Base-by-base conservation (phyloP, 1,139 yeast genomes). In the Kodamaea alishanica region DNA sequence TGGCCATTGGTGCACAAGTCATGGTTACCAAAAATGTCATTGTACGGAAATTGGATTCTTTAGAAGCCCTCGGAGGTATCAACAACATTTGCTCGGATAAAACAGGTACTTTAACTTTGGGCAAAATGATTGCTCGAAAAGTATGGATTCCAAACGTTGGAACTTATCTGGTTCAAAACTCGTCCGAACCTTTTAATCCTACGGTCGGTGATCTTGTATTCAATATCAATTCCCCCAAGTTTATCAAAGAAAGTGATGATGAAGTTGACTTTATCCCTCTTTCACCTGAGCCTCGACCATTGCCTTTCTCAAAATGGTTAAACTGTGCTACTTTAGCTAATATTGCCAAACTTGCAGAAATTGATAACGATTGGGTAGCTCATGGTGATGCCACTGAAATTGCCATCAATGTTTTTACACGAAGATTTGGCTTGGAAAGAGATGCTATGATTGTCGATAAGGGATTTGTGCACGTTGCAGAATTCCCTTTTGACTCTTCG, bases 351-450 rank as follows among this genome's bases (percentile, higher is more conserved):
- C 77, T 84, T 20, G 69, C 67, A 44, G 61, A 71, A 45, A 65
- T 66, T 30, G 69, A 62, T 33, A 41, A 53, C 28, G 60, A 47
- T 11, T 85, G 94, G 92, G 78, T 77, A 50, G 88, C 87, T 10
- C 82, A 80, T 52, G 95, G 94, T 39, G 95, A 85, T 56, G 89
- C 95, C 28, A 85, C 95, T 3, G 95, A 85, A 61, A 78, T 83
- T 52, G 92, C 95, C 9, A 81, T 85, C 45, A 86, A 84, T 53
- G 89, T 85, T 0, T 84, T 84, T 55, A 73, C 79, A 11, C 63
- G 77, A 29, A 70, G 92, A 47, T 59, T 81, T 33, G 75, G 73
- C 24, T 72, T 60, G 52, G 65, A 67, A 7, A 70, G 87, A 49
- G 65, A 65, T 6, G 54, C 53, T 1, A 52, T 78, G 37, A 62